A percentile compares a stretch with the other conserved stretches of the same genome.
Conservation (phyloP, 2,329 filamentous ascomycete genomes). For the Periconia sp. region DNA sequence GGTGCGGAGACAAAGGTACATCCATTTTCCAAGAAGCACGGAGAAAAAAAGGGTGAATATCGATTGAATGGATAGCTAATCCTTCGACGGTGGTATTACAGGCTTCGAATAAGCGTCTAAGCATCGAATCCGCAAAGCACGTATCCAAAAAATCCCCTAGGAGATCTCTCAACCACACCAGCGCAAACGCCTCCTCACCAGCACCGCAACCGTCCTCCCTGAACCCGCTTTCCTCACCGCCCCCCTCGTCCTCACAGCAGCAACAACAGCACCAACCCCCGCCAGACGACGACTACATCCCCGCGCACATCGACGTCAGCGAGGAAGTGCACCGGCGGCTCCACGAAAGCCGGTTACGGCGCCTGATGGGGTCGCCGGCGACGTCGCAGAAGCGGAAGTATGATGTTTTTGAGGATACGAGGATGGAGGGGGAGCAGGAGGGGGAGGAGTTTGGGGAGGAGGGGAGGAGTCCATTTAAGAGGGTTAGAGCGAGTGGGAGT, state of each 20-base stretch:
- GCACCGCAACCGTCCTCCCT: neutral
- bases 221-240: conserved; percentile 4
- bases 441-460: conserved; percentile 15
- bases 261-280: conserved; percentile 14
- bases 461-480: conserved; percentile 27
- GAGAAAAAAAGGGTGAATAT: too few species aligned
- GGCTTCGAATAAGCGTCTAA: conserved; percentile 30
- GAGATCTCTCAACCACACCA: neutral
- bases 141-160: neutral
- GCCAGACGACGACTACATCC: conserved; percentile 19
- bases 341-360: conserved; percentile 30
- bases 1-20: conserved; percentile 5
- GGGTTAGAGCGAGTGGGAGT: conserved; percentile 23
- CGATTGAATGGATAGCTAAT: too few species aligned
- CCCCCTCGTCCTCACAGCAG: too few species aligned
- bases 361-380: conserved; percentile 34
- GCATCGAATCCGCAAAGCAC: conserved; percentile 21
- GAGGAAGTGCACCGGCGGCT: conserved; percentile 36
- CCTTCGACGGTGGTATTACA: too few species aligned
- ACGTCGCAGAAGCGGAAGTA: conserved; percentile 40
- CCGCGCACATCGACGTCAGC: conserved; percentile 34
- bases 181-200: neutral
- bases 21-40: neutral
- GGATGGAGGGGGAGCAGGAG: conserved; percentile 10
- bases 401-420: conserved; percentile 24